Evolutionary conservation across 179 eudicot species (phyloP).

Genomic region (Camellia oleifera): DNA sequence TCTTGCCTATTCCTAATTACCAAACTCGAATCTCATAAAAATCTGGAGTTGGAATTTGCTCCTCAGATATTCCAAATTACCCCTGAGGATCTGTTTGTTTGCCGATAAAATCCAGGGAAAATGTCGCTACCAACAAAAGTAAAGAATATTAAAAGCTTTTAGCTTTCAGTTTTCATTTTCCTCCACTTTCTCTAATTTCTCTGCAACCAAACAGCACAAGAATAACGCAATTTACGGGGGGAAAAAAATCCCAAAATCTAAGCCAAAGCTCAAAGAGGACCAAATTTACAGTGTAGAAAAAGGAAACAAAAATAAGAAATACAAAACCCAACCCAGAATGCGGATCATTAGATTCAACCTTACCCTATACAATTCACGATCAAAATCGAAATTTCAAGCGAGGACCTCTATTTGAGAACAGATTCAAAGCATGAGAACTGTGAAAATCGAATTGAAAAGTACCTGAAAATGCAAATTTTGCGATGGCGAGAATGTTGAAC

Average conservation of each 20-base stretch:
- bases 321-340: background rate
- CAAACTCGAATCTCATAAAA: background rate
- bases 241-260: background rate
- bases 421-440: background rate
- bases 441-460: background rate
- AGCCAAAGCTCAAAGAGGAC: background rate
- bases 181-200: background rate
- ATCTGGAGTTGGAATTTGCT: background rate
- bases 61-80: background rate
- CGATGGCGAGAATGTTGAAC: background rate
- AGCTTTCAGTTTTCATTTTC: background rate
- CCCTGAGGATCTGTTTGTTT: background rate
- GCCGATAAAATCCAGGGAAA: background rate
- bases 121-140: background rate
- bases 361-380: background rate
- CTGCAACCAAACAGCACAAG: conserved; percentile 1
- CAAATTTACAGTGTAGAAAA: background rate
- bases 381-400: background rate
- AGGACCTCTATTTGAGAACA: background rate
- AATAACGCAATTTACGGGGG: background rate
- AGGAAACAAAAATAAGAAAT: background rate
- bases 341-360: background rate
- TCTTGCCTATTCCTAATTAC: background rate
- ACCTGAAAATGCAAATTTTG: background rate
- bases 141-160: background rate